Conservation (phyloP, 108 stramenopile species). For the Cyclotella baltica region DNA sequence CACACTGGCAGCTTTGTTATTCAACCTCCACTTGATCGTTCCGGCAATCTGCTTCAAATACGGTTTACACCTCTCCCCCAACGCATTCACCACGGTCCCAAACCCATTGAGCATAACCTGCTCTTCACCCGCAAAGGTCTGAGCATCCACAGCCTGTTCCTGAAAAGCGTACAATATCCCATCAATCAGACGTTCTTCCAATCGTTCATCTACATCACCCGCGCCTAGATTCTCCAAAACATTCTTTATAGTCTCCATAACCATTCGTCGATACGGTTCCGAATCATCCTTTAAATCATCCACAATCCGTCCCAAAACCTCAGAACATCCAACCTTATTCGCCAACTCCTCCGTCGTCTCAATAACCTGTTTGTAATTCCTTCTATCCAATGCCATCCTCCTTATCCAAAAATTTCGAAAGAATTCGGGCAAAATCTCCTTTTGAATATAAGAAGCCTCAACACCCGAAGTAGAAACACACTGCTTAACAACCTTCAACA, state of each 20-base stretch:
- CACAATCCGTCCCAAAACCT: constrained; percentile 94
- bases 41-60: constrained; percentile 98
- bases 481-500: constrained; percentile 98
- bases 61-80: constrained; percentile 96
- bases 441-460: constrained; percentile 95
- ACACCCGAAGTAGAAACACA: constrained; percentile 99
- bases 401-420: constrained; percentile 98
- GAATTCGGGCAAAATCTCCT: constrained; percentile 97
- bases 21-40: constrained; percentile 98
- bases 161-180: constrained; percentile 99
- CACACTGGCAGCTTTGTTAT: constrained; percentile 97
- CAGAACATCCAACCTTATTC: constrained; percentile 97
- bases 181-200: constrained; percentile 99
- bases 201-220: constrained; percentile 92
- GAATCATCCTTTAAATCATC: constrained; percentile 99
- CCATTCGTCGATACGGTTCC: constrained; percentile 99
- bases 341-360: constrained; percentile 99
- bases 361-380: constrained; percentile 97
- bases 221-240: constrained; percentile 95
- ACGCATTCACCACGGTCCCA: constrained; percentile 95
- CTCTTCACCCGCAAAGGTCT: constrained; percentile 70
- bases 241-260: constrained; percentile 97
- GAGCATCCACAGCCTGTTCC: constrained; percentile 95
- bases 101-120: constrained; percentile 97
- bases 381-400: constrained; percentile 97